Base-by-base conservation (phyloP, 441 rosid species). In the Gossypium gossypioides region DNA sequence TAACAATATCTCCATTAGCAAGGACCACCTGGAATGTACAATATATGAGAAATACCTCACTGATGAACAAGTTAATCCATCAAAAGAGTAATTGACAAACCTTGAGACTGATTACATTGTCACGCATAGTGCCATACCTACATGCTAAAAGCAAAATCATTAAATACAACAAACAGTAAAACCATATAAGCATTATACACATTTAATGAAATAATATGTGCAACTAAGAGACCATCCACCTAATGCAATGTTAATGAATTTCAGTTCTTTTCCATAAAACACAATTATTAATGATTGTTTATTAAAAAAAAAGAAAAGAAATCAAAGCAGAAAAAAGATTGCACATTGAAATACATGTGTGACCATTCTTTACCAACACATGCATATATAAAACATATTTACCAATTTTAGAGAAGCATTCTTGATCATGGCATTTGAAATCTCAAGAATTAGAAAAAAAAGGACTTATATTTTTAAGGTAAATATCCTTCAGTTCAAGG, bases 81-180 rank as follows among this genome's bases (percentile, higher is more conserved):
- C 32, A 71, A 37, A 58, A 69, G 68, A 58, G 69, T 42, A 72
- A 65, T 66, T 10, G 59, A 78, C 85, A 73, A 77, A 91, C 97
- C 98, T 88, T 91, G 75, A 93, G 98, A 83, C 75, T 91, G 73
- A 91, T 91, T 77, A 93, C 98, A 83, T 90, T 93, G 71, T 91
- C 97, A 29, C 96, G 90, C 98, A 93, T 93, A 64, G 98, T 93
- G 73, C 98, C 96, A 75, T 93, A 93, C 93, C 98, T 93, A 83
- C 84, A 86, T 78, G 87, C 85, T 84, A 87, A 80, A 80, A 79
- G 55, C 77, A 73, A 75, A 72, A 71, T 78, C 63, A 80, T 82
- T 71, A 85, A 79, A 72, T 71, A 81, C 75, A 79, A 67, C 59
- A 78, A 61, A 60, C 6, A 60, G 60, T 7, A n/a, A 9, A 48